These are phyloP conservation scores for Striga hermonthica DNA, from an alignment of 305 asterid species.

Conservation along the genomic window DNA sequence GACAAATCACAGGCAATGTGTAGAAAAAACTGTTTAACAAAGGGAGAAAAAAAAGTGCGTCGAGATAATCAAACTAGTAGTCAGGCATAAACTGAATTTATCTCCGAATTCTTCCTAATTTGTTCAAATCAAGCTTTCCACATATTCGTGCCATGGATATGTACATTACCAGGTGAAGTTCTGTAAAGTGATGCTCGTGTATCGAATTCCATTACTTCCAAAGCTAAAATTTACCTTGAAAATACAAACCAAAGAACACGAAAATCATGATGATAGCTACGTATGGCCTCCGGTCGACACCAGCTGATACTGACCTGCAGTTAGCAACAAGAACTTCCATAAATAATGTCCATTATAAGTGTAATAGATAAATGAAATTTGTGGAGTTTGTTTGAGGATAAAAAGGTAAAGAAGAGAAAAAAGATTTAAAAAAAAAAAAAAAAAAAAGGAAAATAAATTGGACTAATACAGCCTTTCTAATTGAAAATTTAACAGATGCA, in stretches of 20 bases:
- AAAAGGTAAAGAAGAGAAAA: too few relatives aligned
- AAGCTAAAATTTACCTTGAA: conserved; percentile 47
- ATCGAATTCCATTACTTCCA: conserved; percentile 31
- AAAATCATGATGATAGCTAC: conserved; percentile 36
- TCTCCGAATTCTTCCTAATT: conserved; percentile 8
- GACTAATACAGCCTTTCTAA: too few relatives aligned
- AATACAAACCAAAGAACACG: conserved; percentile 40
- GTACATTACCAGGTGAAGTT: conserved; percentile 25
- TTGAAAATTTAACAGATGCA: too few relatives aligned
- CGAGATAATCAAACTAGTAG: background rate
- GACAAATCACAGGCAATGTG: too few relatives aligned
- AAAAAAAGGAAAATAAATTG: too few relatives aligned
- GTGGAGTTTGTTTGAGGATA: too few relatives aligned
- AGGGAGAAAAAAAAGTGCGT: too few relatives aligned
- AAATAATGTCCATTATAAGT: too few relatives aligned
- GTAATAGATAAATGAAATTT: too few relatives aligned
- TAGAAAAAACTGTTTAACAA: too few relatives aligned
- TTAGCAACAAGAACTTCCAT: conserved; percentile 20
- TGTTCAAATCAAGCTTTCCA: conserved; percentile 23
- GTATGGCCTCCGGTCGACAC: conserved; percentile 39
- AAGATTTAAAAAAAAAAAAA: too few relatives aligned
- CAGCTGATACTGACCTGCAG: conserved; percentile 52
- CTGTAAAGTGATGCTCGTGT: conserved; percentile 6
- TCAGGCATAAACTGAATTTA: background rate
- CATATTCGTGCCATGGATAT: conserved; percentile 5